Base-by-base conservation (phyloP, 2,329 filamentous ascomycete genomes). In the Apiospora arundinis region DNA sequence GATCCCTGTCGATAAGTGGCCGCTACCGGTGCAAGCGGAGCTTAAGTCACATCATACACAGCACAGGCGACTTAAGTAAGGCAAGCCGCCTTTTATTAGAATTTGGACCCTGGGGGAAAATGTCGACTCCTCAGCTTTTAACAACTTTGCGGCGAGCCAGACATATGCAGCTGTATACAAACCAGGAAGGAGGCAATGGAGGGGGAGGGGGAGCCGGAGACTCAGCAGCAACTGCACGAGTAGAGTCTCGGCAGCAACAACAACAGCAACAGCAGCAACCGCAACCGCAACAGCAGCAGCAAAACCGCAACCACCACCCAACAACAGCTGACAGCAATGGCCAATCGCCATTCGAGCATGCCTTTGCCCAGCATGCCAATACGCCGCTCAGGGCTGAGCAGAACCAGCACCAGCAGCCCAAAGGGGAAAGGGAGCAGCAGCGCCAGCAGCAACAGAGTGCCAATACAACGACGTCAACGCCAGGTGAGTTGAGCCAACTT, bases 181-280 rank as follows among this genome's bases (percentile, higher is more conserved):
- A 63, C 56, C 21, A 21, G 32, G 56, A 63, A 63, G 56, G 56
- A 63, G 56, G 56, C 11, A 63, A 63, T 18, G 56, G 56, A 63
- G 56, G 56, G 56, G 56, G 56, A 63, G 56, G 56, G 40, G 65
- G 14, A 21, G 40, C 65, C 25, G 23, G 40, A 46, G 65, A 32
- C 8, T 40, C 65, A 28, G 65, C 65, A 28, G 28, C 65, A 25
- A 18, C 40, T 42, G 37, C 40, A 67, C 65, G 23, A 67, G 40
- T 71, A 73, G 14, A 70, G 72, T 74, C 71, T 72, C 40, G 28
- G 65, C 40, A 25, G 37, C 37, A 40, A 14, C 60, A 45, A 4
- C 67, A 40, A 16, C 46, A 45, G 46, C 44, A n/a, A 23, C 44
- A 28, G 32, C 73, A 72, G 14, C 12, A n/a, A 40, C n/a, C 23